Percentiles rank a stretch among this genome's conserved stretches.
Evolutionary conservation across 768 basidiomycete species (phyloP).

Genomic region (Pholiota microspora): DNA sequence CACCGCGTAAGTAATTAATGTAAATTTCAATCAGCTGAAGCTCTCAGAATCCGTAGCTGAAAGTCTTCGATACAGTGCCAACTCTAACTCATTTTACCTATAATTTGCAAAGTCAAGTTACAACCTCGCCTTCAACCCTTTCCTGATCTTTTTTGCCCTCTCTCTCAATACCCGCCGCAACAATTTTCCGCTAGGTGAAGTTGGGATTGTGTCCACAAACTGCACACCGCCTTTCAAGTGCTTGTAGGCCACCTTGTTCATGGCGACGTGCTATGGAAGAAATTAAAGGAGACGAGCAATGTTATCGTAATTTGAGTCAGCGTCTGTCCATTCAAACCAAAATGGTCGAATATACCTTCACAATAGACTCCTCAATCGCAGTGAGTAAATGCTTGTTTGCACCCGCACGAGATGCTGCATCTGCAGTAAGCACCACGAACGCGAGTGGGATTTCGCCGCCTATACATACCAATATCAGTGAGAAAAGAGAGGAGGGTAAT

Average conservation of each 20-base stretch:
- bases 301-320: too few species aligned
- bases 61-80: too few species aligned
- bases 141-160: conserved; percentile 32
- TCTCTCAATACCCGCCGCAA: conserved; percentile 49
- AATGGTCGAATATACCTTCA: conserved; percentile 32
- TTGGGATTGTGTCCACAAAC: conserved; percentile 53
- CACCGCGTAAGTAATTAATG: too few species aligned
- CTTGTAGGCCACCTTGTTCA: conserved; percentile 57
- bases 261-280: conserved; percentile 57
- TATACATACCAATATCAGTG: conserved; percentile 15
- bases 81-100: too few species aligned
- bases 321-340: conserved; percentile 18
- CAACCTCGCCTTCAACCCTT: conserved; percentile 21
- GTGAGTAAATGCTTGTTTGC: conserved; percentile 26
- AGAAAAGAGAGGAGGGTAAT: background rate
- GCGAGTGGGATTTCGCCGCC: conserved; percentile 71
- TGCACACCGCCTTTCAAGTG: conserved; percentile 58
- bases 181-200: conserved; percentile 62
- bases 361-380: conserved; percentile 43
- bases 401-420: conserved; percentile 35
- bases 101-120: too few species aligned
- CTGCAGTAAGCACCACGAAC: conserved; percentile 52
- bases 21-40: too few species aligned
- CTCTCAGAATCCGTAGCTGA: too few species aligned
- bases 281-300: too few species aligned